Evolutionary conservation across 306 rosid genomes (phyloP), one percentile per base, ranked within the genome.

Genomic region (Quercus variabilis): DNA sequence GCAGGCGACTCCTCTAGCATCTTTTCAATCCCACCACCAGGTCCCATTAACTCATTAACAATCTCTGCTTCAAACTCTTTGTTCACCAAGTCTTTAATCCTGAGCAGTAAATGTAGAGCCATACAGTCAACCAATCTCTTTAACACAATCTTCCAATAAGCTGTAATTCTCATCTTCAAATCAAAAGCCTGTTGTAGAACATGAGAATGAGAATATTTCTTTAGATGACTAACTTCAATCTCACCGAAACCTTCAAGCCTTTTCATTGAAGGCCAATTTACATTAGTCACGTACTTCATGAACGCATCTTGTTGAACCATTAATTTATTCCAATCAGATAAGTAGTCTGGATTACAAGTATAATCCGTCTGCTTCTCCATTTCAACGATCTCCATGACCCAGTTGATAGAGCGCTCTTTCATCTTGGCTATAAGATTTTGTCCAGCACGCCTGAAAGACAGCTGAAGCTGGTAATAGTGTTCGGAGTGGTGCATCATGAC

Each of bases 351-450:
- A 28, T 81, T 76, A 20, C 90, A 89, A 0, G 93, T 89, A 21
- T 87, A 91, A 14, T 86, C 90, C 0, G 90, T 86, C 1, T 65
- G 73, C 69, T 72, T 83, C 25, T 89, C 92, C 93, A 89, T 91
- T n/a, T 91, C 84, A 0, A 89, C 77, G 0, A 78, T 85, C 3
- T 84, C 85, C 65, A 1, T 1, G 1, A 87, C 88, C 72, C 84
- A 86, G 3, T 59, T 79, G 4, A 46, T 58, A 0, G 90, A 85
- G 1, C 4, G 38, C 3, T 79, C 78, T 49, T 72, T 87, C 88
- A 81, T 88, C 62, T 82, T 87, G 0, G 54, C 38, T 4, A 85
- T 80, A 0, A 92, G 64, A 4, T 6, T 64, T 19, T 76, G 18
- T 0, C 73, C 86, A 0, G 92, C 92, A 6, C 86, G 31, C 2